These are phyloP conservation scores for Escovopsis sp. DNA, from an alignment of 2,329 filamentous ascomycete genomes.

Conservation along the genomic window DNA sequence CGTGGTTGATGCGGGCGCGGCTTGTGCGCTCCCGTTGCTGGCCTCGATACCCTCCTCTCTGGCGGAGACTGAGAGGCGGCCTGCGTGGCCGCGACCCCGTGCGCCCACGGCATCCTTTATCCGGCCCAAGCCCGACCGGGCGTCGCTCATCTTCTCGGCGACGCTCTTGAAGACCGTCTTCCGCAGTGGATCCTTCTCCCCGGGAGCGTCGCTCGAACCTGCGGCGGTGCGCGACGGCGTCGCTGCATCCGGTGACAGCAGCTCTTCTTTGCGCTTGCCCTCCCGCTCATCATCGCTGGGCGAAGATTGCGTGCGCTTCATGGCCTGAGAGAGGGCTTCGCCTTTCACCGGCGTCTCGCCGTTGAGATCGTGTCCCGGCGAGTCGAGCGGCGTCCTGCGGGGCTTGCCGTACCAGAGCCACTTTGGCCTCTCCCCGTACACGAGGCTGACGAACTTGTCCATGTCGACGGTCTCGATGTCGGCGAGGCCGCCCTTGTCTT, in stretches of 20 bases:
- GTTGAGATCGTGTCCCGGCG: constrained; percentile 37
- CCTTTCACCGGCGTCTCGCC: constrained; percentile 29
- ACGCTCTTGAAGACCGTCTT: constrained; percentile 65
- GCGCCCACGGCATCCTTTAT: constrained; percentile 74
- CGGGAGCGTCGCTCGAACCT: constrained; percentile 15
- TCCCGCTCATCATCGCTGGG: constrained; percentile 38
- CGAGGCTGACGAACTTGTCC: constrained; percentile 64
- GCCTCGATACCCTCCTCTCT: constrained; percentile 33
- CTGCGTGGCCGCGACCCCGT: constrained; percentile 36
- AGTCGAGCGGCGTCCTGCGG: constrained; percentile 42
- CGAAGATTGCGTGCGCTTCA: constrained; percentile 35
- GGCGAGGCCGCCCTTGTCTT: constrained; percentile 77
- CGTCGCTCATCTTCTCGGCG: constrained; percentile 64
- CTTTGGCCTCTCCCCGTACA: constrained; percentile 70
- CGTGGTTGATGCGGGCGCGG: constrained; percentile 8
- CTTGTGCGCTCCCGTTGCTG: constrained; percentile 2
- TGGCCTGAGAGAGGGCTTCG: constrained; percentile 18
- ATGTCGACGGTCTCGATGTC: constrained; percentile 89
- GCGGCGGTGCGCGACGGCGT: constrained; percentile 31
- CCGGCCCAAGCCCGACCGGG: constrained; percentile 65
- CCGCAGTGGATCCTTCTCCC: constrained; percentile 43
- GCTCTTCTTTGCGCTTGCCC: constrained; percentile 30
- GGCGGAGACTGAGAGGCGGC: constrained; percentile 30
- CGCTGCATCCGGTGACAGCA: constrained; percentile 22
- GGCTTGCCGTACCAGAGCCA: constrained; percentile 94